Base-by-base conservation (phyloP, 495 filamentous ascomycete species). In the Annulohypoxylon stygium region DNA sequence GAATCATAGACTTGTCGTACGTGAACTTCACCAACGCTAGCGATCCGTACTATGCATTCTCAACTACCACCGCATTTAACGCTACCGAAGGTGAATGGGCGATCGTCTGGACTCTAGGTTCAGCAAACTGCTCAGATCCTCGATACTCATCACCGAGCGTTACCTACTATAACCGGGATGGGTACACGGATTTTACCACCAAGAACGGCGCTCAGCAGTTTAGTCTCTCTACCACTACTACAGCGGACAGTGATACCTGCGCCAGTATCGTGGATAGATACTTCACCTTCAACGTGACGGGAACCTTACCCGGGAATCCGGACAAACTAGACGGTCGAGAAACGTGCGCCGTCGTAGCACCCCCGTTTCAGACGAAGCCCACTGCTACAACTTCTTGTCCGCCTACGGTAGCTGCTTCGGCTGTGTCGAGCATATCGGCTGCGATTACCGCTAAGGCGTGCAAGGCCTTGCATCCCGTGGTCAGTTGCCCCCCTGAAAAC, bases 141-240 rank as follows among this genome's bases (percentile, higher is more conserved):
- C 26, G 12, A 12, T 20, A 10, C 12, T 14, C 12, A n/a, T 43
- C 63, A 2, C 18, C 43, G 16, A 20, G 43, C 43, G 4, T 47
- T 47, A 36, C 30, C 45, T 30, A 34, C 33, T 36, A 55, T 16
- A 39, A 26, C 34, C 54, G 36, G 8, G 0, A 5, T 20, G 34
- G 20, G 1, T 25, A 5, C 9, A 7, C 59, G 33, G 8, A 36
- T 2, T 76, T 79, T 58, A 74, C 71, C 41, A 79, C 69, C 69
- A 47, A 71, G 5, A 70, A 75, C 25, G 68, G 61, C 58, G 74
- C 65, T 2, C 71, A 57, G 65, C 36, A 66, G 66, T 43, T 66
- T 10, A 77, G 79, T 59, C 68, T 81, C 26, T 74, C 77, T 45
- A 72, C 80, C 39, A 77, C 74, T 23, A 79, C 79, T 37, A 75